Percentiles rank a stretch among this genome's conserved stretches.
Conservation (phyloP, 139 green algal genomes). For the Coccomyxa sp. region DNA sequence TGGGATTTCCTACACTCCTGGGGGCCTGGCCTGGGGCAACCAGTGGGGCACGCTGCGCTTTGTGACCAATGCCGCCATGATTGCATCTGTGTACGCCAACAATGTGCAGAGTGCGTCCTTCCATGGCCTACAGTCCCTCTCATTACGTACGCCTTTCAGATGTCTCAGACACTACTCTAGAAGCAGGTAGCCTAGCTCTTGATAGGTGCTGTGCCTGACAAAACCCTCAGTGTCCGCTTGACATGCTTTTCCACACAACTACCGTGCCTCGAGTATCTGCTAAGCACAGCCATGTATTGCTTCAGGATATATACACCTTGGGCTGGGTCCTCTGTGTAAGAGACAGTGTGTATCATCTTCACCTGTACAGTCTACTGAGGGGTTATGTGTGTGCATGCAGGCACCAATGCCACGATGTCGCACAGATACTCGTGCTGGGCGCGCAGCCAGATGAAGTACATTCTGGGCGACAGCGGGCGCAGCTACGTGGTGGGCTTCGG, state of each 20-base stretch:
- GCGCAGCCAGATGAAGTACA: constrained; percentile 11
- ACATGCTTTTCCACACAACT: no score
- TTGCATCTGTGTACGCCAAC: constrained; percentile 30
- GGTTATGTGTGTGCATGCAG: constrained; percentile 13
- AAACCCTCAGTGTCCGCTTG: no score
- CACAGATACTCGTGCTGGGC: constrained; percentile 18
- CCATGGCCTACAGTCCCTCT: no score
- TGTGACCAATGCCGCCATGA: constrained; percentile 32
- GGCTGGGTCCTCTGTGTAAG: neutral
- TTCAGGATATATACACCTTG: neutral
- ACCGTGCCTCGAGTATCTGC: no score
- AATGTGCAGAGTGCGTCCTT: constrained; percentile 3
- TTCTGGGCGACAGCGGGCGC: constrained; percentile 21
- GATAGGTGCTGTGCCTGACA: no score
- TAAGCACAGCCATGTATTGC: no score
- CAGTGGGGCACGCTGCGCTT: constrained; percentile 39
- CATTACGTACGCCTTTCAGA: no score
- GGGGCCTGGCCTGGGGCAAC: constrained; percentile 23
- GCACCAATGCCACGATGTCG: neutral
- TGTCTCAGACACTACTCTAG: no score
- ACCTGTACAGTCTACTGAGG: no score
- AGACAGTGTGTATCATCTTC: no score
- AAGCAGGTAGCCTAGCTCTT: no score
- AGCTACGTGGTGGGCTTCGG: constrained; percentile 50
- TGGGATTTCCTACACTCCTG: constrained; percentile 23